Conservation (phyloP, 2,329 filamentous ascomycete species). For the Coniella lustricola region DNA sequence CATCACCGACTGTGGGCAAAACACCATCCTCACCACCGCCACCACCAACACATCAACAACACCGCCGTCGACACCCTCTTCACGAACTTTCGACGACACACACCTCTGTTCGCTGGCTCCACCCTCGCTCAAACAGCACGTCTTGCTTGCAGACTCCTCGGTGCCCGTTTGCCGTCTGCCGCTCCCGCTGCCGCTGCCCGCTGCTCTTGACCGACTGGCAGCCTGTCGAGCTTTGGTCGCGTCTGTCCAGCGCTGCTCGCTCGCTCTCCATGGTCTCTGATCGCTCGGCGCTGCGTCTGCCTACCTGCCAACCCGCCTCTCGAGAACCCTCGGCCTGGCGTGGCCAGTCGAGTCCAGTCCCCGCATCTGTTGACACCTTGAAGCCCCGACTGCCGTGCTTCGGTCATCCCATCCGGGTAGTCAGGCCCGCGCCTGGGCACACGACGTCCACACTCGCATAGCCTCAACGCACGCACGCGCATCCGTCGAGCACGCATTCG, state of each 20-base stretch:
- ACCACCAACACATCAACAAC: too few relatives aligned
- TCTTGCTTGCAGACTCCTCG: not conserved
- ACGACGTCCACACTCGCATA: not conserved
- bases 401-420: constrained; percentile 11
- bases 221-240: too few relatives aligned
- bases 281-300: constrained; percentile 2
- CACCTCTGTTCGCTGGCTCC: not conserved
- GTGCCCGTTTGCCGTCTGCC: constrained; percentile 1
- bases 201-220: not conserved
- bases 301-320: not conserved
- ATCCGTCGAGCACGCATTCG: not conserved
- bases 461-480: not conserved
- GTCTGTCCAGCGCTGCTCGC: not conserved
- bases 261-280: constrained; percentile 1
- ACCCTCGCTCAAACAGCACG: not conserved
- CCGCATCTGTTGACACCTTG: constrained; percentile 11
- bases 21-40: too few relatives aligned
- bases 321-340: not conserved
- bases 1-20: too few relatives aligned
- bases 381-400: constrained; percentile 7
- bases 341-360: constrained; percentile 1
- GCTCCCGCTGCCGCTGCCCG: not conserved
- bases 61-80: not conserved
- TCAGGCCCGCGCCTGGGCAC: constrained; percentile 3
- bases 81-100: not conserved